Evolutionary conservation across 1,139 yeast species (phyloP).

Genomic region (Taiozyma sp.): DNA sequence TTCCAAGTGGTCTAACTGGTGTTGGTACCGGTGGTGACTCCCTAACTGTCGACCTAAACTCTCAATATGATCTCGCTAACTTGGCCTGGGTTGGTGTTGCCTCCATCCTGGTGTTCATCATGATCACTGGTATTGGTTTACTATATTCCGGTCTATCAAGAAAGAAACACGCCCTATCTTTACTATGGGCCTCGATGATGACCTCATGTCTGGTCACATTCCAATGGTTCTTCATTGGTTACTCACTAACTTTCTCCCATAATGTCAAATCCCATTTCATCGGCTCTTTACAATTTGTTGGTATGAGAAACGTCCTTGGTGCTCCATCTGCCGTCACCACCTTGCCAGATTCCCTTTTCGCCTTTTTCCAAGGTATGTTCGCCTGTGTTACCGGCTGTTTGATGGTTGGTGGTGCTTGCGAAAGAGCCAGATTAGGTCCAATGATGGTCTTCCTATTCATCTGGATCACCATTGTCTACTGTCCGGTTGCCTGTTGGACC

Average conservation of each 20-base stretch:
- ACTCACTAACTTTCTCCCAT: slow-evolving; percentile 79
- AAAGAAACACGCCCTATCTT: slow-evolving; percentile 86
- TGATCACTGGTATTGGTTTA: slow-evolving; percentile 92
- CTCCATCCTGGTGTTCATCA: slow-evolving; percentile 80
- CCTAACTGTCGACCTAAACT: slow-evolving; percentile 65
- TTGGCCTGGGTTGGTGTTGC: slow-evolving; percentile 87
- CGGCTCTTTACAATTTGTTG: slow-evolving; percentile 78
- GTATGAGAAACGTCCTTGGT: slow-evolving; percentile 75
- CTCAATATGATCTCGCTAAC: slow-evolving; percentile 69
- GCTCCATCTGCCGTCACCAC: slow-evolving; percentile 64
- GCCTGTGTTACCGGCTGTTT: slow-evolving; percentile 89
- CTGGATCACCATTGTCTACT: slow-evolving; percentile 96
- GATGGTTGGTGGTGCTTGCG: slow-evolving; percentile 97
- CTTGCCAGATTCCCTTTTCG: slow-evolving; percentile 83
- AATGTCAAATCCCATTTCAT: slow-evolving; percentile 60
- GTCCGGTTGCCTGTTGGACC: slow-evolving; percentile 95
- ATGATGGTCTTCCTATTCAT: slow-evolving; percentile 91
- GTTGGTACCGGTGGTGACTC: slow-evolving; percentile 79
- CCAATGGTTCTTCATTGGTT: slow-evolving; percentile 99
- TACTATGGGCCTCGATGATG: slow-evolving; percentile 93
- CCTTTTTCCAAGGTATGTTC: slow-evolving; percentile 94
- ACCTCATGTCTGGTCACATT: slow-evolving; percentile 75
- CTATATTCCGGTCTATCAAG: slow-evolving; percentile 88
- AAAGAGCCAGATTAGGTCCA: slow-evolving; percentile 94
- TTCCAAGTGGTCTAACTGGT: slow-evolving; percentile 39